Percentiles rank a stretch among this genome's conserved stretches.
Conservation (phyloP, 2,329 filamentous ascomycete species). For the Didymella sp. region DNA sequence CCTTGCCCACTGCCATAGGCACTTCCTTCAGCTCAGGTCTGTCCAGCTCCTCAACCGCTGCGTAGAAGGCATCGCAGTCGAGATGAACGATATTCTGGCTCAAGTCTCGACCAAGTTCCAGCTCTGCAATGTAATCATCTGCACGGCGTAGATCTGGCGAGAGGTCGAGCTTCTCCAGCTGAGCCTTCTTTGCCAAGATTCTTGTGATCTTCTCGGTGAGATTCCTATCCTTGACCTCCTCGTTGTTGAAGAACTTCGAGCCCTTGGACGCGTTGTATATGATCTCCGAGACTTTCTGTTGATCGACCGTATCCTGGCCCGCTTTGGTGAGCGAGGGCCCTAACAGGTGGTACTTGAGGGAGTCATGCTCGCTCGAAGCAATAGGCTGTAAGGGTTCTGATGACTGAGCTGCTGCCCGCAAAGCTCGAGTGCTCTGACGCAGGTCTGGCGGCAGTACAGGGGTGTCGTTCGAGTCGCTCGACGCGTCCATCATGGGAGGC, state of each 20-base stretch:
- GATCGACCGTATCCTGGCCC: slow-evolving; percentile 92
- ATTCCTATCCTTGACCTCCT: slow-evolving; percentile 80
- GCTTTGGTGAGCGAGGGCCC: slow-evolving; percentile 93
- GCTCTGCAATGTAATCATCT: slow-evolving; percentile 79
- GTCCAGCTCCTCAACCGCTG: slow-evolving; percentile 80
- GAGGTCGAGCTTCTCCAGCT: slow-evolving; percentile 78
- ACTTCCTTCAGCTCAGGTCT: slow-evolving; percentile 83
- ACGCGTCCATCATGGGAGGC: slow-evolving; percentile 26
- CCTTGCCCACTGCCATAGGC: slow-evolving; percentile 88
- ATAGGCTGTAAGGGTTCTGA: slow-evolving; percentile 13
- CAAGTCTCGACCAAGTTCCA: slow-evolving; percentile 81
- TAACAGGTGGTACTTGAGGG: slow-evolving; percentile 86
- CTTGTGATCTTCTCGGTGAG: slow-evolving; percentile 85
- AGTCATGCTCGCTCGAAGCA: slow-evolving; percentile 59
- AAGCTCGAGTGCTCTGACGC: slow-evolving; percentile 15
- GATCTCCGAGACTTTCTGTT: slow-evolving; percentile 91
- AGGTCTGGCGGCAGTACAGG: slow-evolving; percentile 10
- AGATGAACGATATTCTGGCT: slow-evolving; percentile 87
- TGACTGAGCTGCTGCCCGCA: background rate
- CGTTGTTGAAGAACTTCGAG: slow-evolving; percentile 93
- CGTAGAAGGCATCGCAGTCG: slow-evolving; percentile 98
- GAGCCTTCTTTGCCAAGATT: slow-evolving; percentile 76
- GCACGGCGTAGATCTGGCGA: slow-evolving; percentile 75
- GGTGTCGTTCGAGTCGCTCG: background rate
- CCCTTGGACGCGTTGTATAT: slow-evolving; percentile 98